Conservation (phyloP, 257 asterid species). For the Solanum raphanifolium region DNA sequence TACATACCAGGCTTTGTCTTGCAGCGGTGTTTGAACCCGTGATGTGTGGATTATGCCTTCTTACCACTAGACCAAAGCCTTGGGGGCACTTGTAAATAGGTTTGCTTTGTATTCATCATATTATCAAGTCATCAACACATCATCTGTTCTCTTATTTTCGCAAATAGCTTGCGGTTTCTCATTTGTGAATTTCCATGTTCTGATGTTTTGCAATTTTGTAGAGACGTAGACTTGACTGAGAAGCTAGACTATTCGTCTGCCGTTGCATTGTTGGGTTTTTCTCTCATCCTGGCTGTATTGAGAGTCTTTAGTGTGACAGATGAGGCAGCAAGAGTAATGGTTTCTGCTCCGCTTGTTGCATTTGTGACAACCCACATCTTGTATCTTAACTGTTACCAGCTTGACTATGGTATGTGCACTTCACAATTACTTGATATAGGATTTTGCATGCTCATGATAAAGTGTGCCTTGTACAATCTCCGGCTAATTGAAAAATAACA, state of each 20-base stretch:
- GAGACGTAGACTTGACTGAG: conserved; percentile 77
- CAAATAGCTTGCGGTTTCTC: neutral
- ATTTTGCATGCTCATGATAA: neutral
- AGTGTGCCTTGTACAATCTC: neutral
- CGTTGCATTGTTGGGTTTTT: conserved; percentile 63
- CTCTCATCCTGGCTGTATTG: conserved; percentile 54
- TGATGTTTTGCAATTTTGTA: conserved; percentile 25
- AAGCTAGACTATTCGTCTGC: conserved; percentile 74
- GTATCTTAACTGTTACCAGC: conserved; percentile 54
- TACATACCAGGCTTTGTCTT: neutral
- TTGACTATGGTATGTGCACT: conserved; percentile 52
- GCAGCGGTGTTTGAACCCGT: neutral
- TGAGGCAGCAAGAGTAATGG: conserved; percentile 91
- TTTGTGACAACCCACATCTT: conserved; percentile 66
- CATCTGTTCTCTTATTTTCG: neutral
- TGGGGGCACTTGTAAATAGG: neutral
- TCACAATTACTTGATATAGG: neutral
- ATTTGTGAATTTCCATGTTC: neutral
- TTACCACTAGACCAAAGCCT: neutral
- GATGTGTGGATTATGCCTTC: neutral
- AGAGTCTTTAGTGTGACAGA: conserved; percentile 49
- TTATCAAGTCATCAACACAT: neutral
- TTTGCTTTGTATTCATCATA: neutral
- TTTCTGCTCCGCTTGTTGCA: conserved; percentile 75
- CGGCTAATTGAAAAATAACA: neutral